Evolutionary conservation across 2,329 filamentous ascomycete genomes (phyloP).

Genomic region (Dichotomopilus funicola): DNA sequence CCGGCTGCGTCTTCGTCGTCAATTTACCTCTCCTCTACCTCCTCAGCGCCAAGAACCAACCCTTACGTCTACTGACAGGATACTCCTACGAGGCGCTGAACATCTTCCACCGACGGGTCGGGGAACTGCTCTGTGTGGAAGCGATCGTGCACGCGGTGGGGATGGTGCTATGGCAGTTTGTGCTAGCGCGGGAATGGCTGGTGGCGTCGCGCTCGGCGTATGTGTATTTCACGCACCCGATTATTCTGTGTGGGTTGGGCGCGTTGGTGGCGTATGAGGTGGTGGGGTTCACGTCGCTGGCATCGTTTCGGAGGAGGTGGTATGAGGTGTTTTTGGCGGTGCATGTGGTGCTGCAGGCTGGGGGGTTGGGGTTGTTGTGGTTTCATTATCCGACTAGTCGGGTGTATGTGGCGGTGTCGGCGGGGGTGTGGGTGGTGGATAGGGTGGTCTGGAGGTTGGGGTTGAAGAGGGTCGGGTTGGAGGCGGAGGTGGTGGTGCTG

Average conservation of each 20-base stretch:
- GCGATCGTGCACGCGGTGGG: conserved; percentile 49
- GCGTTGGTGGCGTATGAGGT: conserved; percentile 53
- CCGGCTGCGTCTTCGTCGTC: conserved; percentile 45
- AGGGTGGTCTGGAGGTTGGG: conserved; percentile 49
- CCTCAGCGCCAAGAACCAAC: conserved; percentile 60
- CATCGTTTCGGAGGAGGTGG: conserved; percentile 51
- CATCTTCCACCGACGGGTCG: conserved; percentile 57
- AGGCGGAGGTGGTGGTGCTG: conserved; percentile 46
- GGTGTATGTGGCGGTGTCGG: conserved; percentile 46
- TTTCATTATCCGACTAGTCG: conserved; percentile 50
- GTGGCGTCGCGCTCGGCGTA: conserved; percentile 30
- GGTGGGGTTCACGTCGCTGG: conserved; percentile 56
- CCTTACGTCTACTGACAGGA: conserved; percentile 53
- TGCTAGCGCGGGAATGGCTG: conserved; percentile 44
- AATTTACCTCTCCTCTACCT: conserved; percentile 52
- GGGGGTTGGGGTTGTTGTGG: conserved; percentile 50
- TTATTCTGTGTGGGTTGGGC: conserved; percentile 47
- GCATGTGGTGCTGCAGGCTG: conserved; percentile 52
- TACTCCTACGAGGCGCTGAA: conserved; percentile 61
- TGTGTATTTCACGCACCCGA: conserved; percentile 44
- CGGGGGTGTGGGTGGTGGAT: conserved; percentile 52
- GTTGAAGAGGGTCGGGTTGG: conserved; percentile 43
- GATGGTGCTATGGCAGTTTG: conserved; percentile 50
- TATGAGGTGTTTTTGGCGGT: conserved; percentile 57
- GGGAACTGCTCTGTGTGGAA: conserved; percentile 55